Conservation (phyloP, 1,284 basidiomycete genomes). For the Ustilago cynodontis region DNA sequence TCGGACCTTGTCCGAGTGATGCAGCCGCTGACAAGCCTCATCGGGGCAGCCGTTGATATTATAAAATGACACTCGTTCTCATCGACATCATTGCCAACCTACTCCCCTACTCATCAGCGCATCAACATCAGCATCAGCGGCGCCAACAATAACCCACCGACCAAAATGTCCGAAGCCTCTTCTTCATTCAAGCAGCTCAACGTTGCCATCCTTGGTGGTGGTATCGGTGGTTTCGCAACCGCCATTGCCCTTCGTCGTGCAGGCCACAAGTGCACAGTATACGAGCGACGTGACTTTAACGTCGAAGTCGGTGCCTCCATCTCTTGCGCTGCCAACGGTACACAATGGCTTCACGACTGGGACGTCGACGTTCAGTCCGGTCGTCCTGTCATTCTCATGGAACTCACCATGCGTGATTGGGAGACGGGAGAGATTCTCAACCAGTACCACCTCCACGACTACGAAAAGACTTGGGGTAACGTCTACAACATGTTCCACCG, state of each 20-base stretch:
- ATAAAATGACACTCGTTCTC: not conserved
- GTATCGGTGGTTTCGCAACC: constrained; percentile 45
- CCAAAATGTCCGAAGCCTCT: constrained; percentile 27
- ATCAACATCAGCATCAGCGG: too few species aligned
- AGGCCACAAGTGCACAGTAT: constrained; percentile 51
- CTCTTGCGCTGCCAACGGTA: constrained; percentile 53
- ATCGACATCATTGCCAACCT: not conserved
- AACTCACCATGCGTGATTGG: constrained; percentile 54
- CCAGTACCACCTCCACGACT: constrained; percentile 50
- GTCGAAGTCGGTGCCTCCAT: constrained; percentile 54
- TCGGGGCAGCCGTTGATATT: not conserved
- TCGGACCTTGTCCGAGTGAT: constrained; percentile 35
- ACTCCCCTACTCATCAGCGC: not conserved
- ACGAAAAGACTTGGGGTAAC: constrained; percentile 52
- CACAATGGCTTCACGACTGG: constrained; percentile 52
- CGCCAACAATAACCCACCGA: not conserved
- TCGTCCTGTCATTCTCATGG: constrained; percentile 51
- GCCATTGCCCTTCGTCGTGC: constrained; percentile 46
- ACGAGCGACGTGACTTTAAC: constrained; percentile 48
- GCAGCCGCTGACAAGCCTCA: constrained; percentile 1
- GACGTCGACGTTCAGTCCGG: constrained; percentile 39
- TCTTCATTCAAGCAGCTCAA: constrained; percentile 47
- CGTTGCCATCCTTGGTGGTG: constrained; percentile 50
- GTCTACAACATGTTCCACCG: constrained; percentile 70
- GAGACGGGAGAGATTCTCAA: constrained; percentile 48